A percentile compares a stretch with the other conserved stretches of the same genome.
These are phyloP conservation scores for Strobilomyces confusus DNA, from an alignment of 768 basidiomycete genomes.

Conservation along the genomic window DNA sequence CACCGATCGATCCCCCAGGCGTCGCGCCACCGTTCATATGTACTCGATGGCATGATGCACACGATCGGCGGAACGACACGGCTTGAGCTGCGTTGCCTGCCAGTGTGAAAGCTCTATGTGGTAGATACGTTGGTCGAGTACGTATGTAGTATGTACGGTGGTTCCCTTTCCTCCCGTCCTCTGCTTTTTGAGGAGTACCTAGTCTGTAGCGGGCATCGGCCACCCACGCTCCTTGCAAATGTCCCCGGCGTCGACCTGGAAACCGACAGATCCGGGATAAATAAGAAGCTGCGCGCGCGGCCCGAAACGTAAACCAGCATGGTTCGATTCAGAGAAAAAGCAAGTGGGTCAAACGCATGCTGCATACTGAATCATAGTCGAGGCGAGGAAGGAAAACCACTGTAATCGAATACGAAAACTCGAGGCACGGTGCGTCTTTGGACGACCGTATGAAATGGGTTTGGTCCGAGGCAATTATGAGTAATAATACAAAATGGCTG, in stretches of 20 bases:
- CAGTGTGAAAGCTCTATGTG: slow-evolving; percentile 11
- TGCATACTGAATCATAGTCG: slow-evolving; percentile 16
- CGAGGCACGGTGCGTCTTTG: slow-evolving; percentile 19
- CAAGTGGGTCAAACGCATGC: slow-evolving; percentile 12
- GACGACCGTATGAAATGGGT: slow-evolving; percentile 16
- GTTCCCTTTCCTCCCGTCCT: background rate
- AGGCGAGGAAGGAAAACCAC: slow-evolving; percentile 11
- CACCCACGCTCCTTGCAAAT: slow-evolving; percentile 6
- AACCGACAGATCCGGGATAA: slow-evolving; percentile 24
- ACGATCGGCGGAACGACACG: background rate
- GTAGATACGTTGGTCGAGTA: slow-evolving; percentile 13
- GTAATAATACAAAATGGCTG: slow-evolving; percentile 32
- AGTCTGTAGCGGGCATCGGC: slow-evolving; percentile 3
- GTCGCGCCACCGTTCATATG: background rate
- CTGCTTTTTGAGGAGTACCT: slow-evolving; percentile 7
- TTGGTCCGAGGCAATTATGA: slow-evolving; percentile 31
- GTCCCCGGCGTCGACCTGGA: slow-evolving; percentile 3
- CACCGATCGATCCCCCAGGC: slow-evolving; percentile 11
- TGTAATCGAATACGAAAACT: slow-evolving; percentile 19
- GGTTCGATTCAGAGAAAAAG: slow-evolving; percentile 21
- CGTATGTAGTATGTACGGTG: slow-evolving; percentile 20
- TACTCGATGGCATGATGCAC: background rate
- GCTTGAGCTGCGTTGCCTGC: background rate
- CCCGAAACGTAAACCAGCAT: slow-evolving; percentile 8
- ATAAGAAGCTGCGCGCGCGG: slow-evolving; percentile 16